Conservation (phyloP, 1,284 basidiomycete species). For the Malassezia sympodialis region DNA sequence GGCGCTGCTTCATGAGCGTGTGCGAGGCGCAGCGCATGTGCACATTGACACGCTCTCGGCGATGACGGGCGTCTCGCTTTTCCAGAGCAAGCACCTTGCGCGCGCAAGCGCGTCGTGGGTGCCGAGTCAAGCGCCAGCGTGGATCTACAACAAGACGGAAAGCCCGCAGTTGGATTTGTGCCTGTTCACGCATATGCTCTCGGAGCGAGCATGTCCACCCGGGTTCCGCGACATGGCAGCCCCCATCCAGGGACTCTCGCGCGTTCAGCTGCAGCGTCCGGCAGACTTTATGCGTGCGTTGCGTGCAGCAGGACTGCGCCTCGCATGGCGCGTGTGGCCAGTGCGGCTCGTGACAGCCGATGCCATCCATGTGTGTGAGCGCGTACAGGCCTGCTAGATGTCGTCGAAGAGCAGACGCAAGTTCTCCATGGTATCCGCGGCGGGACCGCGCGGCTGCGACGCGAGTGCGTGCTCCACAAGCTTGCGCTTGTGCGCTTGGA, state of each 20-base stretch:
- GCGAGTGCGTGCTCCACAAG: conserved; percentile 57
- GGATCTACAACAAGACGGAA: conserved; percentile 42
- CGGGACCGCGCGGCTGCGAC: conserved; percentile 2
- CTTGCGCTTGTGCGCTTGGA: conserved; percentile 87
- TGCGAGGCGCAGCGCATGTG: conserved; percentile 1
- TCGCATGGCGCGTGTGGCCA: background rate
- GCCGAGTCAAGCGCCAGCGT: conserved; percentile 2
- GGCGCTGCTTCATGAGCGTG: conserved; percentile 55
- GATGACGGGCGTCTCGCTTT: conserved; percentile 81
- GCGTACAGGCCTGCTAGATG: background rate
- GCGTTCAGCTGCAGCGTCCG: background rate
- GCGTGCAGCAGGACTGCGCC: background rate
- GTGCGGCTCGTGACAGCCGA: conserved; percentile 1
- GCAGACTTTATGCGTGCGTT: background rate
- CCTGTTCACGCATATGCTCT: conserved; percentile 24
- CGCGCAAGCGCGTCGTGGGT: conserved; percentile 7
- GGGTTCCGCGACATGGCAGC: background rate
- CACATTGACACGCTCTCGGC: conserved; percentile 73
- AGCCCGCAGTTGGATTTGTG: conserved; percentile 16
- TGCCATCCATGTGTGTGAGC: conserved; percentile 11
- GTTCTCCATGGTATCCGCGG: conserved; percentile 32
- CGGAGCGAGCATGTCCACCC: conserved; percentile 11
- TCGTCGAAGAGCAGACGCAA: conserved; percentile 34
- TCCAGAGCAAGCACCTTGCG: conserved; percentile 59
- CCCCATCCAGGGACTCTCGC: background rate